Base-by-base conservation (phyloP, 768 basidiomycete species). In the Xerocomellus amylosporus region DNA sequence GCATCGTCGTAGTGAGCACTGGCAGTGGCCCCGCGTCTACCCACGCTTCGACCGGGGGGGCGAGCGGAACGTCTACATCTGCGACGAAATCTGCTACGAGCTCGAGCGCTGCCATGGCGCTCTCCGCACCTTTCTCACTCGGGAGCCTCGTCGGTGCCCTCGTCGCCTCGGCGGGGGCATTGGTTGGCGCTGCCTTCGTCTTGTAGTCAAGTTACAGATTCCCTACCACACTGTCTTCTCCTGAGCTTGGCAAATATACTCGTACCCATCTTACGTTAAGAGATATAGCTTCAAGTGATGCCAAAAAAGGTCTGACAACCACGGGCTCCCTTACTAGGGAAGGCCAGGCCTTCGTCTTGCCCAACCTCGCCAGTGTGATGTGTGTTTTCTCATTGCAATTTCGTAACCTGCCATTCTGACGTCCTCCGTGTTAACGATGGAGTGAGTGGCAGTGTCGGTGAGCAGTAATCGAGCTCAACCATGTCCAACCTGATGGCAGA, bases 171-270 rank as follows among this genome's bases (percentile, higher is more conserved):
- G 66, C 62, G 15, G 70, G 66, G 22, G 56, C 53, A 5, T 50
- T 70, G 45, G 40, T 64, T 2, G 69, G 69, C 17, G 65, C 66
- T 5, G 64, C 58, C 5, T 31, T 70, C 2, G 49, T 66, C 17
- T 19, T 71, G 49, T 70, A 49, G 58, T 40, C 39, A 40, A n/a
- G 20, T 4, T 22, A 6, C 36, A 30, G 7, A 28, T 28, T 28
- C 1, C 14, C 8, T 37, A 33, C 8, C 17, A n/a, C n/a, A n/a
- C 15, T 22, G 28, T 7, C 24, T 15, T 42, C n/a, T n/a, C n/a
- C 15, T 14, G 20, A 15, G 12, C 37, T 59, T 59, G 42, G 51
- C 42, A 20, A 22, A 15, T 19, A 31, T 12, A 20, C 17, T 20
- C 3, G 37, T 40, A 20, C 28, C 28, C 3, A 9, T 17, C 15